phyloP scores from a whole-genome alignment of 2,329 filamentous ascomycete genomes.

The Alternaria ventricosa region DNA sequence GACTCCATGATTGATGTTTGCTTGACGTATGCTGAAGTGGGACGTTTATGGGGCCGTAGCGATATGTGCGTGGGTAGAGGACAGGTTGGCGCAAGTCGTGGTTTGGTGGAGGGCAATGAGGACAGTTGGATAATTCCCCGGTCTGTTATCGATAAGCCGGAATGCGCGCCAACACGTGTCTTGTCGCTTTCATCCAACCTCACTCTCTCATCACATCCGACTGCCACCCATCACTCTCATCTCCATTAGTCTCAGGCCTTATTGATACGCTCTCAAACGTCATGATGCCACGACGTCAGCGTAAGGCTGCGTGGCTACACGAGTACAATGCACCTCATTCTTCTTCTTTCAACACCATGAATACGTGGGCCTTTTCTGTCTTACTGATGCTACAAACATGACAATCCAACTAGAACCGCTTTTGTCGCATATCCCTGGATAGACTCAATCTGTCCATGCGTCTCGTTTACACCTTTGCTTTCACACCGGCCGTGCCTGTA shows the following conservation, averaged over 20 bases:
- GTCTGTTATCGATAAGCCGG: constrained; percentile 25
- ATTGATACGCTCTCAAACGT: no score
- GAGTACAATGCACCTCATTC: not conserved
- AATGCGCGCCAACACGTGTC: constrained; percentile 16
- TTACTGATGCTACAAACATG: not conserved
- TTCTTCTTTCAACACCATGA: not conserved
- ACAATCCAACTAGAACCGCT: not conserved
- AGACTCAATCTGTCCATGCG: no score
- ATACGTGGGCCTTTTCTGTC: not conserved
- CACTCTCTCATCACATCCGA: not conserved
- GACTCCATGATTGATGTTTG: constrained; percentile 39
- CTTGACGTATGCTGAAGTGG: not conserved
- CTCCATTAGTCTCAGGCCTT: not conserved
- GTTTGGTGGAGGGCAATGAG: constrained; percentile 18
- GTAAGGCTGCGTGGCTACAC: not conserved
- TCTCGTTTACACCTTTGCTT: no score
- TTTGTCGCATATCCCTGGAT: no score
- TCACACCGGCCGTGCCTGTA: no score
- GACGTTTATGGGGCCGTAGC: not conserved
- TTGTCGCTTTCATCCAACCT: not conserved
- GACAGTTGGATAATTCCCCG: constrained; percentile 29
- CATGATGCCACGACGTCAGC: not conserved
- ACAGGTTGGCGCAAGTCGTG: constrained; percentile 3
- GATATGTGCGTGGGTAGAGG: not conserved
- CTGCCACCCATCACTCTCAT: not conserved